Evolutionary conservation across 2,329 filamentous ascomycete genomes (phyloP).

Genomic region (Colletotrichum paranaense): DNA sequence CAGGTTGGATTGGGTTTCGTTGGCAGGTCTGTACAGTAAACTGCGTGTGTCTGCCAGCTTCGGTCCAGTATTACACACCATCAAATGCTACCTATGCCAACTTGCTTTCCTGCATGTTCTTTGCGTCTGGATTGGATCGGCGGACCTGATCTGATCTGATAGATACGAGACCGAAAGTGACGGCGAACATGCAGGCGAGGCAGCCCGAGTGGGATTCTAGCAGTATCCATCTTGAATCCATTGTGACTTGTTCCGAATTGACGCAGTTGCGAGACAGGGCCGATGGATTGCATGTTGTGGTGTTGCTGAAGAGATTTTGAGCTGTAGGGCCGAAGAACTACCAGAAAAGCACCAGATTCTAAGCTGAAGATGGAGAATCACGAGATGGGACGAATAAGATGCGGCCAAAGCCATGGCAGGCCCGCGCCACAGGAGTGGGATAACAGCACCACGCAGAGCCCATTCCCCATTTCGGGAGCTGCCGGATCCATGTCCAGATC

Average conservation of each 20-base stretch:
- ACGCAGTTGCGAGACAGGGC: slow-evolving; percentile 1
- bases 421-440: neutral
- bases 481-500: neutral
- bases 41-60: neutral
- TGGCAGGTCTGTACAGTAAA: neutral
- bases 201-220: neutral
- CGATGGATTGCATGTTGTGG: neutral
- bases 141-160: slow-evolving; percentile 29
- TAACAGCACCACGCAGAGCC: slow-evolving; percentile 20
- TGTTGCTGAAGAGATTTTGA: slow-evolving; percentile 19
- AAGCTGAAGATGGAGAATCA: slow-evolving; percentile 21
- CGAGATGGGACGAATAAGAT: slow-evolving; percentile 13
- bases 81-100: neutral
- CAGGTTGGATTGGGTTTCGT: slow-evolving; percentile 16
- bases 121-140: slow-evolving; percentile 11
- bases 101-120: neutral
- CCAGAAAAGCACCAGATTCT: slow-evolving; percentile 21
- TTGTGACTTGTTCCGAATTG: neutral
- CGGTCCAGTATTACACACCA: neutral
- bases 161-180: slow-evolving; percentile 20
- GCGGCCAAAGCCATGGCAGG: neutral
- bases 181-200: slow-evolving; percentile 19
- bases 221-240: neutral
- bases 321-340: slow-evolving; percentile 25
- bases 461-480: neutral